A percentile compares a stretch with the other conserved stretches of the same genome.
phyloP scores from a whole-genome alignment of 768 basidiomycete genomes.

The Tylopilus intermedius region DNA sequence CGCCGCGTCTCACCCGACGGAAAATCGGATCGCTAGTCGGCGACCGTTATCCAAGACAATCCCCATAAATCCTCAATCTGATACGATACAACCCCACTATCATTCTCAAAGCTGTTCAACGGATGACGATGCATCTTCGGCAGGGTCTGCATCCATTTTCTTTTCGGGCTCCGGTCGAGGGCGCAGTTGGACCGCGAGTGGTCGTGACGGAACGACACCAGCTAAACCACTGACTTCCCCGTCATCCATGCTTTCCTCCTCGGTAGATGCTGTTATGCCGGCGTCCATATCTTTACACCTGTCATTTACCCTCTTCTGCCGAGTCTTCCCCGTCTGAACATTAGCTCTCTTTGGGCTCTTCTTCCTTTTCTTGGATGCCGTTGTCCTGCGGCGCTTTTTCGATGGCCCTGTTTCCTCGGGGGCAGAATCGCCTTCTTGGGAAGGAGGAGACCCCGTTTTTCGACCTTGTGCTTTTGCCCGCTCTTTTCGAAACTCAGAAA shows the following conservation, averaged over 20 bases:
- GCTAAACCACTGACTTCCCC: background rate
- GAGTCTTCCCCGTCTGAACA: background rate
- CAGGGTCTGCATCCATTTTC: conserved; percentile 9
- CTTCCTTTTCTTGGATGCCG: conserved; percentile 12
- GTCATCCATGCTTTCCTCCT: conserved; percentile 19
- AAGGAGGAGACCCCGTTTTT: conserved; percentile 14
- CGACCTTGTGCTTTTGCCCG: conserved; percentile 20
- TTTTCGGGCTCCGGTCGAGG: conserved; percentile 37
- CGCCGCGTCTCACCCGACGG: background rate
- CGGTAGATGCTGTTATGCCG: background rate
- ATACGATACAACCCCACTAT: conserved; percentile 1
- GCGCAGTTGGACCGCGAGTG: conserved; percentile 34
- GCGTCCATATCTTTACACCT: background rate
- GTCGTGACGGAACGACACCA: conserved; percentile 13
- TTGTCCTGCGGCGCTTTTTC: conserved; percentile 31
- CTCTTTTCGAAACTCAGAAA: conserved; percentile 69
- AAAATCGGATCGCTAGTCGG: background rate
- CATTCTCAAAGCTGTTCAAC: conserved; percentile 2
- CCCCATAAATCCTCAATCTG: background rate
- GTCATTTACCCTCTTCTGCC: background rate
- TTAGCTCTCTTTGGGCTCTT: background rate
- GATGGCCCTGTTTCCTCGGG: conserved; percentile 24
- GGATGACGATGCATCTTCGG: conserved; percentile 8
- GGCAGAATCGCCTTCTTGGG: conserved; percentile 26
- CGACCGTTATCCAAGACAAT: conserved; percentile 1